These are phyloP conservation scores for Peribolospora baueri DNA, from an alignment of 768 basidiomycete genomes.

Conservation along the genomic window DNA sequence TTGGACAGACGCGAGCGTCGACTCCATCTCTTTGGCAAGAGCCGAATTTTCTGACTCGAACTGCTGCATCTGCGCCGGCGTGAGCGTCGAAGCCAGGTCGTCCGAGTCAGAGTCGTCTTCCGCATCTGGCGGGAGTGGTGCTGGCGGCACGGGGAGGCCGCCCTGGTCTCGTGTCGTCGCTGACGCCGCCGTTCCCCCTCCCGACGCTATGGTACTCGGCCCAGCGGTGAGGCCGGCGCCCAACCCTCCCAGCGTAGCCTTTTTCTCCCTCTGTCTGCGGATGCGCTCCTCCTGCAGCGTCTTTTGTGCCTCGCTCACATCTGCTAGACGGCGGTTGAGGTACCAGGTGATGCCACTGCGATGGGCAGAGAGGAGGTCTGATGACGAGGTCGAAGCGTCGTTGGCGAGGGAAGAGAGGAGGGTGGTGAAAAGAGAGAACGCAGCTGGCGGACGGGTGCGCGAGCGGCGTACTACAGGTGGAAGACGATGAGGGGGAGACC, in stretches of 20 bases:
- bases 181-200: not conserved
- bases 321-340: conserved; percentile 53
- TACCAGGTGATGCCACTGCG: conserved; percentile 82
- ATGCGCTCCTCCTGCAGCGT: conserved; percentile 87
- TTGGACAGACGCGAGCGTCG: conserved; percentile 67
- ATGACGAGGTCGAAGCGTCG: conserved; percentile 28
- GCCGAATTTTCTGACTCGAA: conserved; percentile 80
- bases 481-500: not conserved
- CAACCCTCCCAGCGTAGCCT: conserved; percentile 42
- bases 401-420: conserved; percentile 46
- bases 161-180: not conserved
- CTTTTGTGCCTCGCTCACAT: conserved; percentile 51
- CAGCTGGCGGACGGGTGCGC: not conserved
- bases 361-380: conserved; percentile 64
- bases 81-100: conserved; percentile 31
- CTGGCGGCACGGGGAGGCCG: conserved; percentile 5
- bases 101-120: conserved; percentile 28
- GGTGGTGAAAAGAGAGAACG: conserved; percentile 33
- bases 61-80: conserved; percentile 64
- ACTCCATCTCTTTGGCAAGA: conserved; percentile 59
- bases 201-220: not conserved
- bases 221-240: conserved; percentile 31
- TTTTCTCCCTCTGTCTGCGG: conserved; percentile 61
- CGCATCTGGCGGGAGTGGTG: conserved; percentile 18
- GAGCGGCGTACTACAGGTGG: conserved; percentile 1